Evolutionary conservation across 495 filamentous ascomycete species (phyloP).

Genomic region (Massariosphaeria phaeospora): DNA sequence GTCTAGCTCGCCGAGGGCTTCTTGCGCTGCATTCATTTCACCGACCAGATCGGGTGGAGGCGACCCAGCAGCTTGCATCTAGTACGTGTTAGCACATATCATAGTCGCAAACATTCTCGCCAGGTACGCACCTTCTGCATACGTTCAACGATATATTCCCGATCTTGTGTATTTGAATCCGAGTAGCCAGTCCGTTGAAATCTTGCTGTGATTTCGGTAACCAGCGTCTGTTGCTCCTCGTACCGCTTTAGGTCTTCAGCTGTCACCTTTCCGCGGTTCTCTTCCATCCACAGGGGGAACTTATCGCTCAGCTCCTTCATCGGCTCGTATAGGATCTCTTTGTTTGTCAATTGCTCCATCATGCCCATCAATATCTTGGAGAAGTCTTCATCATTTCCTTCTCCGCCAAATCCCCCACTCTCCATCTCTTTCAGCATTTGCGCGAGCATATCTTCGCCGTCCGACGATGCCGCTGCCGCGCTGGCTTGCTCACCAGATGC

Average conservation of each 20-base stretch:
- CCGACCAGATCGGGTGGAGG: slow-evolving; percentile 87
- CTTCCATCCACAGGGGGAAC: slow-evolving; percentile 80
- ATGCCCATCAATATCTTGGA: slow-evolving; percentile 89
- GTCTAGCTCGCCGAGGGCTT: slow-evolving; percentile 64
- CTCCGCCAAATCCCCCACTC: slow-evolving; percentile 51
- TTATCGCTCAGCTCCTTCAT: slow-evolving; percentile 95
- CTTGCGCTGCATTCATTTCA: slow-evolving; percentile 74
- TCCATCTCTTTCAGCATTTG: slow-evolving; percentile 84
- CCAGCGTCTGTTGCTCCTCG: slow-evolving; percentile 73
- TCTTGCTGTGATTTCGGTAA: slow-evolving; percentile 77
- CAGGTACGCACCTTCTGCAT: slow-evolving; percentile 80
- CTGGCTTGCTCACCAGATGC: slow-evolving; percentile 74
- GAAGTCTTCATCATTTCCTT: slow-evolving; percentile 74
- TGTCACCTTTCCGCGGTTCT: slow-evolving; percentile 60
- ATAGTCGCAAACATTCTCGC: background rate
- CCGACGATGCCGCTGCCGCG: slow-evolving; percentile 64
- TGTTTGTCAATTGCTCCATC: slow-evolving; percentile 98
- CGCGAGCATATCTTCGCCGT: slow-evolving; percentile 73
- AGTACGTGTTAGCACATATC: slow-evolving; percentile 3
- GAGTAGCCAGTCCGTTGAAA: slow-evolving; percentile 76
- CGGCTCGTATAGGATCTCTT: slow-evolving; percentile 95
- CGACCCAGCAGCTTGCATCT: slow-evolving; percentile 93
- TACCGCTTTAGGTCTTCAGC: slow-evolving; percentile 73
- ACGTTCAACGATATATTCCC: slow-evolving; percentile 89
- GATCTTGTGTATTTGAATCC: slow-evolving; percentile 73